phyloP scores from a whole-genome alignment of 306 rosid species.

The Acacia acuminata region DNA sequence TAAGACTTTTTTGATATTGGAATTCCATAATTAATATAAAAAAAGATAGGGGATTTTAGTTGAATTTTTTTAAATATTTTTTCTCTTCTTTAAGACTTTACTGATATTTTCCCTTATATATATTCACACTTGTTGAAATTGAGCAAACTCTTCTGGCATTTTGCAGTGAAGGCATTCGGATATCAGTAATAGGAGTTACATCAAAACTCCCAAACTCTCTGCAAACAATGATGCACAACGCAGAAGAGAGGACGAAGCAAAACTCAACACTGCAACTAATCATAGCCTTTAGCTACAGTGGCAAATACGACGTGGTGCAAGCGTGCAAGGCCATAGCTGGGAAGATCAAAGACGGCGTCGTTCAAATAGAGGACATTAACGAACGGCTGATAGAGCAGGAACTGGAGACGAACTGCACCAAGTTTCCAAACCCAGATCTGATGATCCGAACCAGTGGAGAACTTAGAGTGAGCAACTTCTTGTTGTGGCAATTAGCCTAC shows the following conservation, averaged over 20 bases:
- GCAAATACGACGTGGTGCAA: constrained; percentile 79
- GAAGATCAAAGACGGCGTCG: constrained; percentile 53
- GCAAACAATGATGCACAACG: constrained; percentile 32
- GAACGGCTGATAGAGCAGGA: constrained; percentile 64
- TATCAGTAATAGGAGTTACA: constrained; percentile 72
- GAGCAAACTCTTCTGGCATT: background rate
- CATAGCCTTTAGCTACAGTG: constrained; percentile 73
- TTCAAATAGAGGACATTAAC: constrained; percentile 54
- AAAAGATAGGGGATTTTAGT: too few relatives aligned
- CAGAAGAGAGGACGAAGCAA: constrained; percentile 52
- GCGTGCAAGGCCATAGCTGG: constrained; percentile 66
- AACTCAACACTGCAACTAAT: constrained; percentile 57
- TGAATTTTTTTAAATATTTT: too few relatives aligned
- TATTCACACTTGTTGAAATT: too few relatives aligned
- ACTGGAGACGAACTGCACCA: constrained; percentile 72
- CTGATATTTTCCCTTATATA: too few relatives aligned
- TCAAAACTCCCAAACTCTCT: constrained; percentile 55
- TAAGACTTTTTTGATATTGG: too few relatives aligned
- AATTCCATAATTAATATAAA: too few relatives aligned
- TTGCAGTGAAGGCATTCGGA: constrained; percentile 56
- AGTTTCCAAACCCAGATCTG: constrained; percentile 72
- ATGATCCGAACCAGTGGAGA: constrained; percentile 85
- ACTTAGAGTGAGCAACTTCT: constrained; percentile 78
- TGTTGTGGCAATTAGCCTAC: constrained; percentile 85
- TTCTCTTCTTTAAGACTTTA: too few relatives aligned